A percentile compares a stretch with the other conserved stretches of the same genome.
Evolutionary conservation across 768 basidiomycete genomes (phyloP).

Genomic region (Suillus sp.): DNA sequence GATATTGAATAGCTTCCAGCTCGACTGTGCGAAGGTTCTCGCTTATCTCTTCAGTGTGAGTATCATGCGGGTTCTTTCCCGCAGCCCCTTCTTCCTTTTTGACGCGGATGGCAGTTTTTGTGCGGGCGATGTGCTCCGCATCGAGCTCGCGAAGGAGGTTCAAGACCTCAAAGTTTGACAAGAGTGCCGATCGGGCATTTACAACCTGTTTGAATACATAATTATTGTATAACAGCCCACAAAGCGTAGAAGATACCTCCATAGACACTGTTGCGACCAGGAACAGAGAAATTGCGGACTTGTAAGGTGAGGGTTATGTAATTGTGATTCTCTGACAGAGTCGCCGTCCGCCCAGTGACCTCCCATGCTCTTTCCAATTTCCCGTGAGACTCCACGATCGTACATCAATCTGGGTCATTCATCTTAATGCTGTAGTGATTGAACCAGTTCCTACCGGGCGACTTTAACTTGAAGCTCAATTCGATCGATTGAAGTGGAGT

Average conservation of each 20-base stretch:
- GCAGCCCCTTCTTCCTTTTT: slow-evolving; percentile 76
- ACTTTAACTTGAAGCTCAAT: no score
- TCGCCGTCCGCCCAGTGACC: no score
- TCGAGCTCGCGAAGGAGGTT: slow-evolving; percentile 76
- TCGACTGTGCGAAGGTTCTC: slow-evolving; percentile 86
- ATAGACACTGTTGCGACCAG: background rate
- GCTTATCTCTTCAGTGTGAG: slow-evolving; percentile 57
- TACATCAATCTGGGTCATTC: no score
- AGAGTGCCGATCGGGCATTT: slow-evolving; percentile 72
- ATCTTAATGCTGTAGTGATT: no score
- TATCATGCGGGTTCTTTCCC: slow-evolving; percentile 32
- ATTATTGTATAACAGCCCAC: background rate
- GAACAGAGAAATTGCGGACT: background rate
- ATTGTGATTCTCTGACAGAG: no score
- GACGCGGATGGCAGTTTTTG: slow-evolving; percentile 68
- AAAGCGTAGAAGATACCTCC: slow-evolving; percentile 1
- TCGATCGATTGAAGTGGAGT: no score
- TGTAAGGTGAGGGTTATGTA: slow-evolving; percentile 1
- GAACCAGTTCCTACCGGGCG: no score
- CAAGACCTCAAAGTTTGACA: slow-evolving; percentile 89
- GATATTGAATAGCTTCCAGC: slow-evolving; percentile 86
- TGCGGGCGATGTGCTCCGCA: slow-evolving; percentile 65
- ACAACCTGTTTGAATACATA: slow-evolving; percentile 19
- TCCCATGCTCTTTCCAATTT: no score
- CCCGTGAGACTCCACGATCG: no score